Evolutionary conservation across 306 rosid genomes (phyloP), one percentile per base, ranked within the genome.

Genomic region (Dryas drummondii): DNA sequence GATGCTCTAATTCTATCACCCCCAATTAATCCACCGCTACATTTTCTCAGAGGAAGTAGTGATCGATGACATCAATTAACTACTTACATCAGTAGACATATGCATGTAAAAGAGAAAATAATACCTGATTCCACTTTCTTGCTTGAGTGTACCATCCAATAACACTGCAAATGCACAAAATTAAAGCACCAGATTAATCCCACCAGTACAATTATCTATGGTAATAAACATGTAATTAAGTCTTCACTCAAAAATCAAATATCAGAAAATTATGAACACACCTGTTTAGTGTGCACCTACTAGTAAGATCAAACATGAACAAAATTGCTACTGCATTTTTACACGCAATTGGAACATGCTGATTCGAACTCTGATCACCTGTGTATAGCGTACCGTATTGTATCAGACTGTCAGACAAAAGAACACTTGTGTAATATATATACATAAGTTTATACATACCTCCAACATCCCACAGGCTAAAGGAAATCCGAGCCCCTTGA

Each of bases 41-140:
- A 32, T 32, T 32, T 32, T 32, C 37, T 32, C 2, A 32, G 37
- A 32, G 37, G 37, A 32, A 32, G 37, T 2, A 32, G 37, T 32
- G 37, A 22, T 22, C 22, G 22, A 32, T 32, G 37, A 32, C 3
- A 32, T 32, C 3, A 32, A 32, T 2, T 32, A 32, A 1, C 3
- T 32, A 32, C 2, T 32, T 32, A 32, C 37, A 32, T 32, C 37
- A 32, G 2, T 32, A 32, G 2, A 32, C 37, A 46, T n/a, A 11
- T 17, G 12, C 37, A 49, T 48, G 13, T 14, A 62, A 46, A 32
- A 17, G 17, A 66, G 12, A 12, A 19, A 45, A 72, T 54, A 44
- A 77, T 87, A 94, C 99, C 99, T 89, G 88, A 80, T 92, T 94
- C 99, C 99, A 94, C 83, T 90, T 92, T 82, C 97, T 92, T 68